A percentile compares a stretch with the other conserved stretches of the same genome.
Evolutionary conservation across 2,329 filamentous ascomycete genomes (phyloP).

Genomic region (Harringtonia lauricola): DNA sequence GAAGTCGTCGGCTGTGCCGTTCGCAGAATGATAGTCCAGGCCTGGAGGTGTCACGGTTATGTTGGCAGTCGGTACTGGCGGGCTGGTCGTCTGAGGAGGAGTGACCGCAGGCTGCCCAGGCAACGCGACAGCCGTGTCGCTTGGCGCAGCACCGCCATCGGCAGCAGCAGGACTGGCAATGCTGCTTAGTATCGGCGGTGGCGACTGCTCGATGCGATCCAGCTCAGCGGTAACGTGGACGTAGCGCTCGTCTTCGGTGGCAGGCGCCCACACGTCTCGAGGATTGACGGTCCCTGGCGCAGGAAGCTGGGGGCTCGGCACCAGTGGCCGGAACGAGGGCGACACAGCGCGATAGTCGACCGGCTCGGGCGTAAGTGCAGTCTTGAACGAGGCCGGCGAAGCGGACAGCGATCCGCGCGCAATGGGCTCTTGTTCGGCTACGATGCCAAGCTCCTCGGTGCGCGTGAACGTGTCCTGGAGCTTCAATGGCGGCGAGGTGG

Average conservation of each 20-base stretch:
- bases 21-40: too few relatives aligned
- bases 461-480: background rate
- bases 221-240: slow-evolving; percentile 23
- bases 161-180: background rate
- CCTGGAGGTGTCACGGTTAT: too few relatives aligned
- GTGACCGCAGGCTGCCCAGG: too few relatives aligned
- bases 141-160: too few relatives aligned
- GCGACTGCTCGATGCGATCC: slow-evolving; percentile 20
- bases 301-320: slow-evolving; percentile 19
- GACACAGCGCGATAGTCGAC: slow-evolving; percentile 10
- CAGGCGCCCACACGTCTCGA: slow-evolving; percentile 40
- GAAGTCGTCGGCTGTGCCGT: too few relatives aligned
- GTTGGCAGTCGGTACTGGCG: too few relatives aligned
- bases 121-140: too few relatives aligned
- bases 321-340: slow-evolving; percentile 7
- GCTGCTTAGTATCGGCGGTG: slow-evolving; percentile 8
- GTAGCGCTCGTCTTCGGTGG: slow-evolving; percentile 22
- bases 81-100: too few relatives aligned
- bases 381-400: background rate
- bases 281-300: slow-evolving; percentile 39
- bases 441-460: too few relatives aligned
- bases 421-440: background rate
- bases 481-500: slow-evolving; percentile 10
- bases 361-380: slow-evolving; percentile 9
- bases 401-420: background rate